Evolutionary conservation across 352 stramenopile species (phyloP), one percentile per base, ranked within the genome.

Genomic region (Phytophthora foliorum): DNA sequence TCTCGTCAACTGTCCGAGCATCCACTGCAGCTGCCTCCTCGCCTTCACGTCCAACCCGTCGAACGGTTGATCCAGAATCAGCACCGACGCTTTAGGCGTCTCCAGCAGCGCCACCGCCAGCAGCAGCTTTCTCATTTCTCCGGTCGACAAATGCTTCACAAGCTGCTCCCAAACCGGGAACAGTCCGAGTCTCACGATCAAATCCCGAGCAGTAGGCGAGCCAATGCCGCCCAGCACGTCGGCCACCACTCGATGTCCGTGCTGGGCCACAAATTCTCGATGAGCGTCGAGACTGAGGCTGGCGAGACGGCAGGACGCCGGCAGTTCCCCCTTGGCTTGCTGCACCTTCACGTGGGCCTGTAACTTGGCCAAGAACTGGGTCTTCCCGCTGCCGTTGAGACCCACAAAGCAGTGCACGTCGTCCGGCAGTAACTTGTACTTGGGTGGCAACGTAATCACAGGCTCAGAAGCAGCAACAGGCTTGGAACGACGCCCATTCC

Each of bases 11-110:
- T 95, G 81, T 13, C 80, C 78, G 3, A 98, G 75, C 69, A 98
- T 89, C 72, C 92, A 92, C 58, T 88, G 77, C 29, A 98, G 69
- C 49, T 93, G 84, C 50, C 73, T 61, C 11, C 93, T 76, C 25
- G 89, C 93, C 4, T 82, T 76, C 10, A 92, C 81, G 74, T 98
- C 95, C n/a, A 98, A 77, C 1, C 95, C 95, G 57, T 98, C 95
- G 72, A 98, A 98, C 27, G 93, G 91, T 74, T 98, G 95, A 66
- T 98, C 95, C 19, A 98, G 57, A 58, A 98, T 68, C 59, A 98
- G 67, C 31, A 98, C 76, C 6, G 78, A 80, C 8, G 77, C 80
- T 46, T 72, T 75, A 1, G 95, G 95, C 25, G 82, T 84, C 19
- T 80, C 63, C 7, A 97, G 78, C 24, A 98, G 72, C 22, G 92